phyloP scores from a whole-genome alignment of 257 asterid species.

The Fraxinus pennsylvanica region DNA sequence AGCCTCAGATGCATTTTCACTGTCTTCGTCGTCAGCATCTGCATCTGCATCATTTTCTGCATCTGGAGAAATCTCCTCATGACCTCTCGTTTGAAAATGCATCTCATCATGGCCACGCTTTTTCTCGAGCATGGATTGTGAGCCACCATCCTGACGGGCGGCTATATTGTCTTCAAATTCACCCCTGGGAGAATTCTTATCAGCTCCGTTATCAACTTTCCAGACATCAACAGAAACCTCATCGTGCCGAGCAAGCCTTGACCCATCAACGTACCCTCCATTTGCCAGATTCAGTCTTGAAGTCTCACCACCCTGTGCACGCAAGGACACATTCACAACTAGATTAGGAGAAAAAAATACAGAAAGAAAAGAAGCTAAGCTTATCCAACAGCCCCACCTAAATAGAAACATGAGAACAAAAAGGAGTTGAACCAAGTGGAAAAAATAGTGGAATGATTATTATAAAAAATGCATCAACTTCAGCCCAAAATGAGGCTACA shows the following conservation, averaged over 20 bases:
- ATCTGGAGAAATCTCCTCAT: constrained; percentile 56
- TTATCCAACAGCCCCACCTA: not conserved
- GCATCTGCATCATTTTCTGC: constrained; percentile 58
- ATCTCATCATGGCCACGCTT: too few species aligned
- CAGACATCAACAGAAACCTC: constrained; percentile 58
- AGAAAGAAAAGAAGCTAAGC: not conserved
- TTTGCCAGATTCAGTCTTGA: constrained; percentile 43
- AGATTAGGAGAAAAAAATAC: not conserved
- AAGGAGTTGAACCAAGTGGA: not conserved
- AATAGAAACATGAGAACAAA: not conserved
- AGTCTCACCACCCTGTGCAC: constrained; percentile 52
- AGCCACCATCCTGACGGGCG: constrained; percentile 47
- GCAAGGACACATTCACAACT: constrained; percentile 22
- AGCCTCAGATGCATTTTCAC: constrained; percentile 77
- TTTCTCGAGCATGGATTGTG: constrained; percentile 48
- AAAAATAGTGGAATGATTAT: not conserved
- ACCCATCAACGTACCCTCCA: constrained; percentile 55
- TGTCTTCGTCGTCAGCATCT: constrained; percentile 85
- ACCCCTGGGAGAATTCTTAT: constrained; percentile 79
- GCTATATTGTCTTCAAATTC: constrained; percentile 86
- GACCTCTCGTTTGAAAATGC: constrained; percentile 28
- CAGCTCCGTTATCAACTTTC: constrained; percentile 93
- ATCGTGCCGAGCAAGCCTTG: constrained; percentile 43
- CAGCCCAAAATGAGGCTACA: constrained; percentile 16
- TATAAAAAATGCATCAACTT: constrained; percentile 3